Evolutionary conservation across 2,329 filamentous ascomycete genomes (phyloP).

Genomic region (Coleophoma eucalyptorum): DNA sequence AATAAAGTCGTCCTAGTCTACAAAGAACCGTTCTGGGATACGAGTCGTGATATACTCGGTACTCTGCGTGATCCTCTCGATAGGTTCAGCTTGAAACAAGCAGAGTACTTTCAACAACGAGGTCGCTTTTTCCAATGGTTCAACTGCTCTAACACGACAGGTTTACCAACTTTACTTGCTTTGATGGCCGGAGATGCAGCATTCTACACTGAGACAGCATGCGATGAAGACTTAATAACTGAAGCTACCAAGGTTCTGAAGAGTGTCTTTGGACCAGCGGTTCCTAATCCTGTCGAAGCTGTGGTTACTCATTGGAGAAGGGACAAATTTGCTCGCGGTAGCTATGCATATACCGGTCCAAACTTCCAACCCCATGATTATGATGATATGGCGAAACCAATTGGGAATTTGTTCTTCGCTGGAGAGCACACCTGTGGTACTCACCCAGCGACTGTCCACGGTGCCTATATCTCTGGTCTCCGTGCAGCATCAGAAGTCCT

Average conservation of each 20-base stretch:
- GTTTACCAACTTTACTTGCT: constrained; percentile 81
- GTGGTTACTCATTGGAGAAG: constrained; percentile 91
- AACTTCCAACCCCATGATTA: constrained; percentile 84
- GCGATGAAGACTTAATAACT: constrained; percentile 70
- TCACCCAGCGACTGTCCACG: constrained; percentile 94
- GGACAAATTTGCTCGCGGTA: constrained; percentile 87
- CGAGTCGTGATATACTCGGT: constrained; percentile 87
- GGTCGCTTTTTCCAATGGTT: constrained; percentile 99
- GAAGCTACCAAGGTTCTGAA: constrained; percentile 79
- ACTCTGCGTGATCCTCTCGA: constrained; percentile 73
- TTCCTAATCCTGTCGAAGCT: constrained; percentile 78
- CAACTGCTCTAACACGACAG: constrained; percentile 88
- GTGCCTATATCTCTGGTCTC: constrained; percentile 90
- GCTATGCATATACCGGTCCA: constrained; percentile 90
- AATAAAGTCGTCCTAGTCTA: constrained; percentile 96
- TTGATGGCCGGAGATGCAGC: constrained; percentile 96
- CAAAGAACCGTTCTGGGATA: constrained; percentile 86
- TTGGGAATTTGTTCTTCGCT: constrained; percentile 90
- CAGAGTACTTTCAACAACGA: constrained; percentile 72
- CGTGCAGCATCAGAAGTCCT: constrained; percentile 85
- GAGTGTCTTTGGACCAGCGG: constrained; percentile 66
- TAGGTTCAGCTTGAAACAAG: constrained; percentile 68
- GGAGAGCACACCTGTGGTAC: constrained; percentile 95
- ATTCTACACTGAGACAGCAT: constrained; percentile 75
- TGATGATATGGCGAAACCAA: constrained; percentile 78